Base-by-base conservation (phyloP, 495 filamentous ascomycete species). In the Arthonia radiata region DNA sequence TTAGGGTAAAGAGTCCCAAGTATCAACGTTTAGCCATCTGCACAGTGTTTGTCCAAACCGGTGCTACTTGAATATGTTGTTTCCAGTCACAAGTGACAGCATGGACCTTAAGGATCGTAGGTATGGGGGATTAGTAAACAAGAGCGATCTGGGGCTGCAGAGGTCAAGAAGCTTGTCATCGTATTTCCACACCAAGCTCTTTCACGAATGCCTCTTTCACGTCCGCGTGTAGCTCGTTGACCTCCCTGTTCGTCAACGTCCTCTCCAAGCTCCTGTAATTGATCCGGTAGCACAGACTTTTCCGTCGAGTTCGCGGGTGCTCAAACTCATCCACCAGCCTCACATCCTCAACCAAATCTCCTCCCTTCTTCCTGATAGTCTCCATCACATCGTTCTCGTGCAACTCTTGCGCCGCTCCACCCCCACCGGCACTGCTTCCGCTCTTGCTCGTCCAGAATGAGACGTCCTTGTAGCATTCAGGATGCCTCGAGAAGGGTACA, bases 341-440 rank as follows among this genome's bases (percentile, higher is more conserved):
- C 36, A 92, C 86, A 42, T 89, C 75, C 52, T 94, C 86, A 11
- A 86, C 79, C 19, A 65, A 42, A 44, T 91, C 73, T 10, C 79
- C 81, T 5, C 63, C 76, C 15, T 77, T 60, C 14, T 65, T 64
- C 23, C 86, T 60, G 8, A 92, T 71, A 26, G 90, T 56, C 52
- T 94, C 86, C 83, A 93, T 93, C 22, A 97, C 51, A 50, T 97
- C 89, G 46, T 97, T 94, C 49, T 83, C 82, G 41, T 92, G 81
- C 35, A 90, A 76, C 12, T 15, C 5, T 18, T 10, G 11, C 30
- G 24, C 18, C 26, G 27, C 11, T 26, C 30, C 6, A 9, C 11
- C 15, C 14, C 40, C 40, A 17, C 40, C 40, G 2, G 37, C 40
- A n/a, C 37, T 19, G n/a, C n/a, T n/a, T n/a, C n/a, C n/a, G n/a